These are phyloP conservation scores for Sequoiadendron giganteum DNA, from an alignment of 75 land plant species.

Conservation along the genomic window DNA sequence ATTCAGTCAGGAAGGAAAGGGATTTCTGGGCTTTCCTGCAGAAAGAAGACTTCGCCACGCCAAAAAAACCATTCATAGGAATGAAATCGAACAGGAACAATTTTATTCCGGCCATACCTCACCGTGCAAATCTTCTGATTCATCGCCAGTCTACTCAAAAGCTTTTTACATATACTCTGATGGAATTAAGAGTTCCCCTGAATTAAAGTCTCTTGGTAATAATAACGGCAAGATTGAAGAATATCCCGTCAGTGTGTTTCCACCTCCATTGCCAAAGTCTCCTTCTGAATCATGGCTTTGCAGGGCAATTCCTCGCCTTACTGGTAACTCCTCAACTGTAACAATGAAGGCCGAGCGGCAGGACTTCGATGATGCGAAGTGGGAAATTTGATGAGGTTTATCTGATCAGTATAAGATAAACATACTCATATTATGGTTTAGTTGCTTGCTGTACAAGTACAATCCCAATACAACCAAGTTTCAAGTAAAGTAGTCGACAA, in stretches of 20 bases:
- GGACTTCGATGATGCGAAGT: neutral
- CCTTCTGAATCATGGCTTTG: constrained; percentile 9
- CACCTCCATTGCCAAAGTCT: constrained; percentile 13
- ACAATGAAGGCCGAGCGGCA: neutral
- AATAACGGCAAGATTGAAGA: neutral
- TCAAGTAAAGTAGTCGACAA: too few relatives aligned
- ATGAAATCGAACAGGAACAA: neutral
- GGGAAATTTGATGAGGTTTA: neutral
- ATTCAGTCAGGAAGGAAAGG: neutral
- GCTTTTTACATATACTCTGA: neutral
- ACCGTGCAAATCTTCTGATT: neutral
- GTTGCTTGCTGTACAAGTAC: too few relatives aligned
- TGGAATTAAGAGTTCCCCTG: too few relatives aligned
- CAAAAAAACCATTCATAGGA: neutral
- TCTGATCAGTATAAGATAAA: too few relatives aligned
- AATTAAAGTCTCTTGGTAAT: neutral
- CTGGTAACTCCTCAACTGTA: neutral
- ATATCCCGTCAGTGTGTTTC: neutral
- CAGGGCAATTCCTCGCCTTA: neutral
- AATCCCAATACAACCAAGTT: too few relatives aligned
- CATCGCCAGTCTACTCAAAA: neutral
- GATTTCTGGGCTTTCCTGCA: constrained; percentile 5
- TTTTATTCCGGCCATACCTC: neutral
- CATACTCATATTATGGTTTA: too few relatives aligned
- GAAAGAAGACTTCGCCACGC: neutral